Conservation (phyloP, 129 eudicot species). For the Centrapalus pauciflorus region DNA sequence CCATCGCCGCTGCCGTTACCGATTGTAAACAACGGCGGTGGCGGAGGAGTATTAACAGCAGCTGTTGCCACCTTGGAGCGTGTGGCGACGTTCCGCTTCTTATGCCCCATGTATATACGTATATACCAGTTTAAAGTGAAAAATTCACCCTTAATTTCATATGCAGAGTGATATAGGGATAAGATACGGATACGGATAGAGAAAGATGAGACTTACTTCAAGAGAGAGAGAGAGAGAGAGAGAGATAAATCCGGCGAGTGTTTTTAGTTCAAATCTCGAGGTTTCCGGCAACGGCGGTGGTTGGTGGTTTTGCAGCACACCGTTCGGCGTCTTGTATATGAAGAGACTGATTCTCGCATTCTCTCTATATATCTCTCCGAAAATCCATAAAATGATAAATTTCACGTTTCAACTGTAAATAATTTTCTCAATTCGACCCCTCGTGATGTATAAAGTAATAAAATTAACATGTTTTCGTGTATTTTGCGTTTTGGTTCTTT, state of each 20-base stretch:
- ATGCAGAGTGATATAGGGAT: constrained; percentile 2
- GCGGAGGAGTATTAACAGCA: not conserved
- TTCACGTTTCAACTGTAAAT: not conserved
- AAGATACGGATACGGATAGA: not conserved
- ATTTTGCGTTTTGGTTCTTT: no score
- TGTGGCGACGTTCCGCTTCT: constrained; percentile 45
- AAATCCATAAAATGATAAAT: not conserved
- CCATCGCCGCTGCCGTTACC: constrained; percentile 9
- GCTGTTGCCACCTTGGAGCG: constrained; percentile 34
- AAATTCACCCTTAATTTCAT: constrained; percentile 7
- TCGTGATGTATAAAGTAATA: not conserved
- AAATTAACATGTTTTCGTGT: no score
- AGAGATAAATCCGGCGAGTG: not conserved
- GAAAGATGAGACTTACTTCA: constrained; percentile 4
- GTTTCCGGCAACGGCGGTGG: not conserved
- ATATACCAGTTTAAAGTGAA: not conserved
- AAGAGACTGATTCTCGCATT: constrained; percentile 1
- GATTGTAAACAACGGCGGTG: not conserved
- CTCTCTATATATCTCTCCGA: not conserved
- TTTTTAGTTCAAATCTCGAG: not conserved
- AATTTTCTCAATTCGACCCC: not conserved
- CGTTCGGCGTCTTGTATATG: constrained; percentile 15
- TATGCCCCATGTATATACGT: constrained; percentile 40
- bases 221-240: no score
- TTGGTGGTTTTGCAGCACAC: constrained; percentile 1